phyloP scores from a whole-genome alignment of 1,139 yeast species.

The Arxiozyma heterogenica region DNA sequence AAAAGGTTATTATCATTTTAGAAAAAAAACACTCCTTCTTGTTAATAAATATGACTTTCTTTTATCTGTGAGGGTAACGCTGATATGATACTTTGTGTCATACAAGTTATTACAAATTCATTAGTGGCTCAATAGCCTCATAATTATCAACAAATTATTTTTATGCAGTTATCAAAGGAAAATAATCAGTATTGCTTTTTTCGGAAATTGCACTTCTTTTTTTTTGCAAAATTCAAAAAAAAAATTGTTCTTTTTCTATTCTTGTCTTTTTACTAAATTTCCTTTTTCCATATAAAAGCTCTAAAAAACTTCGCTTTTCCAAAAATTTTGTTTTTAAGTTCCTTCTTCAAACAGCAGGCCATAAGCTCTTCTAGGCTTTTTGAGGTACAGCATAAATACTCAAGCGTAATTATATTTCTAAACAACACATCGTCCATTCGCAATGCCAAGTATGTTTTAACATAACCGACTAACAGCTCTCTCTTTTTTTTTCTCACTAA shows the following conservation, averaged over 20 bases:
- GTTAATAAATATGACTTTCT: no score
- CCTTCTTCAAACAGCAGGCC: no score
- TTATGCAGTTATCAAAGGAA: not conserved
- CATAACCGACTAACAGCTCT: conserved; percentile 1
- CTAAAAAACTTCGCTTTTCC: no score
- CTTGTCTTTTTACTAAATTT: not conserved
- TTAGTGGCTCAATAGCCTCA: no score
- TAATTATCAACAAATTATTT: no score
- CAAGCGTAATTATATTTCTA: not conserved
- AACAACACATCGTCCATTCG: not conserved
- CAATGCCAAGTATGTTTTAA: conserved; percentile 14
- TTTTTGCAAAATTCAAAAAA: no score
- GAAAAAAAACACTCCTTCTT: not conserved
- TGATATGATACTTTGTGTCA: not conserved
- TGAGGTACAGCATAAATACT: not conserved
- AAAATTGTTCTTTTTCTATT: not conserved
- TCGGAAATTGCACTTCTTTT: not conserved
- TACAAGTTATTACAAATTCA: no score
- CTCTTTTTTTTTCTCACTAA: not conserved
- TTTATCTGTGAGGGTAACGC: not conserved
- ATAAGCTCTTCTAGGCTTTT: no score
- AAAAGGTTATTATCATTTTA: no score
- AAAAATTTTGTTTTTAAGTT: no score
- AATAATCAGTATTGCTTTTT: not conserved
- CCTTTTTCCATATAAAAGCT: not conserved